Conservation (phyloP, 805 yeast species). For the Candida manassasensis region DNA sequence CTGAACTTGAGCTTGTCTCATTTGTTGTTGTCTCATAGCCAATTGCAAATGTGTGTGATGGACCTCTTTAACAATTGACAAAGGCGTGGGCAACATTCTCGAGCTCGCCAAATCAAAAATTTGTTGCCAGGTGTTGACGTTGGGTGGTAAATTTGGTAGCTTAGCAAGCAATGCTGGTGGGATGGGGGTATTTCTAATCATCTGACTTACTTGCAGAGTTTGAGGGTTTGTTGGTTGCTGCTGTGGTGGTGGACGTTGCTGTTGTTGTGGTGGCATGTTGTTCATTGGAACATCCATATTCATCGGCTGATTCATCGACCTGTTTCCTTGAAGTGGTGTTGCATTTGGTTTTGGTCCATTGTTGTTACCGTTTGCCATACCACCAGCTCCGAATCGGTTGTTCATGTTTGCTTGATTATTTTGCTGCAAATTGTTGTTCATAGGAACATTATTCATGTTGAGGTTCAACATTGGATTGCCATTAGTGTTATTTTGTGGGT, state of each 20-base stretch:
- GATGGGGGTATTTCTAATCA: conserved; percentile 63
- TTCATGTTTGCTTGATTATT: conserved; percentile 4
- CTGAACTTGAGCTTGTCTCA: conserved; percentile 29
- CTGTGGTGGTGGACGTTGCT: conserved; percentile 7
- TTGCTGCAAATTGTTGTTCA: conserved; percentile 15
- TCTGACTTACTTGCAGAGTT: conserved; percentile 33
- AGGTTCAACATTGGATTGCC: conserved; percentile 14
- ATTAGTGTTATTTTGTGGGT: conserved; percentile 14
- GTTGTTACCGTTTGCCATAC: background rate
- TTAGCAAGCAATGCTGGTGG: conserved; percentile 62
- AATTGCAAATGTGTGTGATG: conserved; percentile 64
- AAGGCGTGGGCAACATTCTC: conserved; percentile 52
- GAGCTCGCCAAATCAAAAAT: conserved; percentile 60
- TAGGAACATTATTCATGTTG: conserved; percentile 9
- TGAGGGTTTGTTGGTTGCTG: conserved; percentile 21
- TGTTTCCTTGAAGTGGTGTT: background rate
- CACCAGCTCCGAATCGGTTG: background rate
- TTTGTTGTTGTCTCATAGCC: conserved; percentile 46
- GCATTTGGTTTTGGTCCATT: background rate
- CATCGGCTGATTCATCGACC: background rate
- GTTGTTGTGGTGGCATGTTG: conserved; percentile 6
- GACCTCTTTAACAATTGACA: conserved; percentile 59
- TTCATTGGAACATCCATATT: background rate
- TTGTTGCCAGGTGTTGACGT: conserved; percentile 77
- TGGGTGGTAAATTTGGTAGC: conserved; percentile 74